Evolutionary conservation across 2,329 filamentous ascomycete genomes (phyloP).

Genomic region (Curvularia lunata): DNA sequence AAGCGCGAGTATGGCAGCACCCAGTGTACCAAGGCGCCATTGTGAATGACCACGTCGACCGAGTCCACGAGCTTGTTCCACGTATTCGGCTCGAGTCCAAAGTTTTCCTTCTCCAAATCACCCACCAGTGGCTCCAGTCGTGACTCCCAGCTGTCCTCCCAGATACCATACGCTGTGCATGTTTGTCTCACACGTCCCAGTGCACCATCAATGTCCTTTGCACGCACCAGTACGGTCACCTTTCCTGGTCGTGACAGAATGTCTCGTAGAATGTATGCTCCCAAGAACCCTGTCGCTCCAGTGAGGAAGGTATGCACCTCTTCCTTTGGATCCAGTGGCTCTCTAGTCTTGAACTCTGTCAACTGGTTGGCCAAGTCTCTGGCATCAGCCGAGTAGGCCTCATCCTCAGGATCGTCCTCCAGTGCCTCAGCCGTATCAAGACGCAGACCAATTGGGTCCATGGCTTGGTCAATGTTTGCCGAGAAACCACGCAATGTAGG

Average conservation of each 20-base stretch:
- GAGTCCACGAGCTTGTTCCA: constrained; percentile 71
- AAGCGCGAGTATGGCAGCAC: constrained; percentile 77
- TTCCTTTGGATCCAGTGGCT: constrained; percentile 51
- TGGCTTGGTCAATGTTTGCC: constrained; percentile 57
- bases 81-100: constrained; percentile 70
- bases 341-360: constrained; percentile 42
- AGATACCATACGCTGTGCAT: constrained; percentile 78
- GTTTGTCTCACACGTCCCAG: constrained; percentile 70
- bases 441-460: constrained; percentile 57
- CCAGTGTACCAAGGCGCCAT: constrained; percentile 78
- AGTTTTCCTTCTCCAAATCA: constrained; percentile 72
- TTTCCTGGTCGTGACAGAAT: constrained; percentile 69
- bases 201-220: constrained; percentile 65
- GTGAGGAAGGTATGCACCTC: constrained; percentile 77
- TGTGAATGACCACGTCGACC: constrained; percentile 76
- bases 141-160: constrained; percentile 70
- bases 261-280: constrained; percentile 78
- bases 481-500: constrained; percentile 67
- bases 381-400: constrained; percentile 61
- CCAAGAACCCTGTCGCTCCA: constrained; percentile 88
- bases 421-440: constrained; percentile 48
- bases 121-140: constrained; percentile 74
- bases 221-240: constrained; percentile 78
- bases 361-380: constrained; percentile 59
- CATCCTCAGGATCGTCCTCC: constrained; percentile 57